Conservation (phyloP, 441 rosid species). For the Mallotus japonicus region DNA sequence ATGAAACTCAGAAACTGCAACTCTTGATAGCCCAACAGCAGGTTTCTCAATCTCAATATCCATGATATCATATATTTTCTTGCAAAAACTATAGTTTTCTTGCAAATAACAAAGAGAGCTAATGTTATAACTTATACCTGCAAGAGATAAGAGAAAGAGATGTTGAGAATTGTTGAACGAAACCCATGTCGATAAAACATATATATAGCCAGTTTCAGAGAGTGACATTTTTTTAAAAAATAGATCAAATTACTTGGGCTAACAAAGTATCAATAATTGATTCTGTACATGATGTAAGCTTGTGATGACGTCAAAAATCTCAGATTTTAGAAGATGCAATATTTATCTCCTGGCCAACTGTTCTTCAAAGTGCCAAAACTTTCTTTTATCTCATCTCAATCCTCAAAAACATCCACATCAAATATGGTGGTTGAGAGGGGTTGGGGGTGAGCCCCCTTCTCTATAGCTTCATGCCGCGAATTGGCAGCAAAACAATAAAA, state of each 20-base stretch:
- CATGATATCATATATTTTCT: slow-evolving; percentile 21
- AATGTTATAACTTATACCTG: not conserved
- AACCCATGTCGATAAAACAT: slow-evolving; percentile 17
- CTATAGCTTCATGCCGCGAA: not conserved
- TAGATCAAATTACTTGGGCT: slow-evolving; percentile 1
- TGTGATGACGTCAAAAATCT: slow-evolving; percentile 32
- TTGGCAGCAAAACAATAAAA: too few species aligned
- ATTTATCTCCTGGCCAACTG: slow-evolving; percentile 57
- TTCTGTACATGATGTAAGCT: slow-evolving; percentile 36
- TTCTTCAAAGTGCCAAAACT: slow-evolving; percentile 26
- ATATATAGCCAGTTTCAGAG: slow-evolving; percentile 18
- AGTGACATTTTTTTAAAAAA: slow-evolving; percentile 18
- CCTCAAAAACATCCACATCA: slow-evolving; percentile 41
- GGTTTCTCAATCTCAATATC: slow-evolving; percentile 47
- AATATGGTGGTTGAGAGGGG: slow-evolving; percentile 52
- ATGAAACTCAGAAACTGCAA: slow-evolving; percentile 78
- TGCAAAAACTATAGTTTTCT: not conserved
- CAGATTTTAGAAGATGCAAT: slow-evolving; percentile 25
- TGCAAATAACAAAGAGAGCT: not conserved
- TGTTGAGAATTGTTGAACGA: slow-evolving; percentile 29
- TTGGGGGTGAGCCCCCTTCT: slow-evolving; percentile 21
- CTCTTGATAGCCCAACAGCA: slow-evolving; percentile 53
- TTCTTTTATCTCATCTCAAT: slow-evolving; percentile 26
- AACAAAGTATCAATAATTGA: slow-evolving; percentile 38
- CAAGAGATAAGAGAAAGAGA: slow-evolving; percentile 12